Conservation (phyloP, 768 basidiomycete species). For the Trametes maxima region DNA sequence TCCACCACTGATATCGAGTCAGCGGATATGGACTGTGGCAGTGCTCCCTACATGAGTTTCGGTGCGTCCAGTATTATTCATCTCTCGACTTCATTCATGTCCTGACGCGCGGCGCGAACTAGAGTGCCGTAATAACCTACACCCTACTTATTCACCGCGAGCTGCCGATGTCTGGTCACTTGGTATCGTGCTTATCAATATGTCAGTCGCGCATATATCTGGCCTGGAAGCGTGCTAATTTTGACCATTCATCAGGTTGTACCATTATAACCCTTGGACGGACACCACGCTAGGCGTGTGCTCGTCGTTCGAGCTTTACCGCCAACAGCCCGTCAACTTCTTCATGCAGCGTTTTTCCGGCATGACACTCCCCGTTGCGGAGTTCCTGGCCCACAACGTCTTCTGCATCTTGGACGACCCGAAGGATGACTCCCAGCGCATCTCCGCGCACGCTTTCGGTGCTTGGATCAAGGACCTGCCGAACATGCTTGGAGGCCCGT, state of each 20-base stretch:
- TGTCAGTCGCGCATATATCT: slow-evolving; percentile 51
- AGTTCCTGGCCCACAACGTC: slow-evolving; percentile 81
- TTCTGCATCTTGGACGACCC: slow-evolving; percentile 78
- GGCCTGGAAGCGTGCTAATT: slow-evolving; percentile 9
- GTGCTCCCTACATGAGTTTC: slow-evolving; percentile 98
- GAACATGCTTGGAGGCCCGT: slow-evolving; percentile 54
- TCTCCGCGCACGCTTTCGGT: slow-evolving; percentile 84
- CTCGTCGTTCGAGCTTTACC: slow-evolving; percentile 80
- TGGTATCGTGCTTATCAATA: slow-evolving; percentile 98
- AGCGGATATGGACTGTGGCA: slow-evolving; percentile 97
- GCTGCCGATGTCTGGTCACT: slow-evolving; percentile 99
- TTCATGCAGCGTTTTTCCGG: slow-evolving; percentile 90
- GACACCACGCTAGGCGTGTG: slow-evolving; percentile 85
- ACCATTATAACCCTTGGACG: slow-evolving; percentile 98
- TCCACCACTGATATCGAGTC: slow-evolving; percentile 88
- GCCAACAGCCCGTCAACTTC: slow-evolving; percentile 77
- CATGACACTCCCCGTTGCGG: slow-evolving; percentile 84
- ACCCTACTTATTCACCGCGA: slow-evolving; percentile 90
- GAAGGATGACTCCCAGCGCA: slow-evolving; percentile 60
- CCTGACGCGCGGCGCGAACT: slow-evolving; percentile 13
- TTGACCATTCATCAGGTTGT: slow-evolving; percentile 59
- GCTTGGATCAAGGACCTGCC: slow-evolving; percentile 85
- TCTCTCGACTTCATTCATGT: slow-evolving; percentile 14
- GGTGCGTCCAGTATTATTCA: slow-evolving; percentile 50
- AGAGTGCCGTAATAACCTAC: slow-evolving; percentile 98